phyloP scores from a whole-genome alignment of 23 red algal species.

The Gracilaria gracilis region DNA sequence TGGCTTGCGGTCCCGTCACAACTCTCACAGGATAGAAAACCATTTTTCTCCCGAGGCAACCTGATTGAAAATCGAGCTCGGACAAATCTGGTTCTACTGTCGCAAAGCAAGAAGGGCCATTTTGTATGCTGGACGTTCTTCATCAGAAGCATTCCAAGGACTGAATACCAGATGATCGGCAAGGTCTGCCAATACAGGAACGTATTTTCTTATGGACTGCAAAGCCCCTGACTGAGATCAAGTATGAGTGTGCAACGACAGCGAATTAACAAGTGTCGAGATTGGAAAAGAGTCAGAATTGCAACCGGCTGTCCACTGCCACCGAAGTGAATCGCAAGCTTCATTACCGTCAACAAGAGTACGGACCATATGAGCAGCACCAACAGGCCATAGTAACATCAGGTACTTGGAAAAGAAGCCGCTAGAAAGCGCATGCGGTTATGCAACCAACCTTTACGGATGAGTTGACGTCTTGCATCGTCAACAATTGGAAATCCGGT shows the following conservation, averaged over 20 bases:
- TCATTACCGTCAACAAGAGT: constrained; percentile 91
- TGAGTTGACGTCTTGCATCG: constrained; percentile 93
- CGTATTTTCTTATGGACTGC: constrained; percentile 80
- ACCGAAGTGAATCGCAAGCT: constrained; percentile 85
- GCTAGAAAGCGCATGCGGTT: constrained; percentile 88
- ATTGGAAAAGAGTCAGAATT: constrained; percentile 88
- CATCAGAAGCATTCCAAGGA: constrained; percentile 78
- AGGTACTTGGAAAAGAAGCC: constrained; percentile 91
- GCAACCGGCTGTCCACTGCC: constrained; percentile 95
- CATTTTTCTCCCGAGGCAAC: neutral
- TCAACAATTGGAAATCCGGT: constrained; percentile 98
- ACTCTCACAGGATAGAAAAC: constrained; percentile 79
- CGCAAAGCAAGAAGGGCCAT: constrained; percentile 2
- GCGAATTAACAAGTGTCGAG: constrained; percentile 88
- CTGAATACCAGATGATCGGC: constrained; percentile 77
- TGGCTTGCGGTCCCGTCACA: constrained; percentile 66
- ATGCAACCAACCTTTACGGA: constrained; percentile 91
- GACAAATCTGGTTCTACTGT: constrained; percentile 26
- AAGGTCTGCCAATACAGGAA: constrained; percentile 78
- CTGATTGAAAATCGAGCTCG: neutral
- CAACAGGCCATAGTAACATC: constrained; percentile 91
- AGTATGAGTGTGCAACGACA: constrained; percentile 56
- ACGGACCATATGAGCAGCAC: constrained; percentile 74
- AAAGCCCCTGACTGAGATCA: constrained; percentile 55
- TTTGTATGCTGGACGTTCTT: constrained; percentile 32